Conservation (phyloP, 805 yeast genomes). For the Myxozyma lipomycoides region DNA sequence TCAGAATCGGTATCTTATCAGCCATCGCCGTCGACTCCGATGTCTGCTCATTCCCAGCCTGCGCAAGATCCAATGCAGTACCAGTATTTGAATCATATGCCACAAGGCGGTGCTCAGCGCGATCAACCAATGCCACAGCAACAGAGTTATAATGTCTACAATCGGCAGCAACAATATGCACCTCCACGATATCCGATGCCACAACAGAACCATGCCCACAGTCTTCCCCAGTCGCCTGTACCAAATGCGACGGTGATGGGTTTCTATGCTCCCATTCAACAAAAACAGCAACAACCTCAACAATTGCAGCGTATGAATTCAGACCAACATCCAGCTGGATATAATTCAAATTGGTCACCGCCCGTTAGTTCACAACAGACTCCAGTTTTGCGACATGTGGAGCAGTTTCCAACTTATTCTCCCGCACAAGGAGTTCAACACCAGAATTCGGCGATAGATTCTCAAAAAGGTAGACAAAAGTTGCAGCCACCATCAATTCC, state of each 20-base stretch:
- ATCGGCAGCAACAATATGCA: neutral
- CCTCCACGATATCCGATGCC: neutral
- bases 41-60: neutral
- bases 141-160: neutral
- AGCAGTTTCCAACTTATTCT: slow-evolving; percentile 1
- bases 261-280: neutral
- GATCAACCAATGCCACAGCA: neutral
- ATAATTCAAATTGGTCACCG: neutral
- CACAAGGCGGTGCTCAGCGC: neutral
- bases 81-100: neutral
- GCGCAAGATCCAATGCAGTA: neutral
- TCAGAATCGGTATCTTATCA: neutral
- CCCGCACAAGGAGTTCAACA: slow-evolving; percentile 3
- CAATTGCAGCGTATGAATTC: slow-evolving; percentile 1
- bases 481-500: too few relatives aligned
- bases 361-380: slow-evolving; percentile 1
- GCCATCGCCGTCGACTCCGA: neutral
- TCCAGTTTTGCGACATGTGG: neutral
- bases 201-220: neutral
- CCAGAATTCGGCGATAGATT: slow-evolving; percentile 1
- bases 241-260: neutral
- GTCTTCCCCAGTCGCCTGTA: neutral
- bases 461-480: too few relatives aligned
- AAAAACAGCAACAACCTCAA: neutral
- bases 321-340: neutral